Evolutionary conservation across 768 basidiomycete genomes (phyloP), one percentile per base, ranked within the genome.

Genomic region (Pleurotus pulmonarius): DNA sequence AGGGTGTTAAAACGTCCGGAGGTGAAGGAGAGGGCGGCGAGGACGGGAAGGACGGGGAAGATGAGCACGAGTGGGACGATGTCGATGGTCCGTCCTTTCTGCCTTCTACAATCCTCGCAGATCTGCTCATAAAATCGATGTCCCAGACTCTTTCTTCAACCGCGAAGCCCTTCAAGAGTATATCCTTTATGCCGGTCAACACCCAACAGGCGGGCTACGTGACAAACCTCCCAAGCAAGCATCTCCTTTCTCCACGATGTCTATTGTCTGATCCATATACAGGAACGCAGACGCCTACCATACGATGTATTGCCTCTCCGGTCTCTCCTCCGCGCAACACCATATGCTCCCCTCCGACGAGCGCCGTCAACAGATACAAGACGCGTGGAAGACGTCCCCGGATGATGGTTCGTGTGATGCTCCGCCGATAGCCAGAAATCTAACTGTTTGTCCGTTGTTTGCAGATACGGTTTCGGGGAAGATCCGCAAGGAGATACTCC

Each of bases 241-340:
- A 5, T 22, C 29, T 49, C 34, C 26, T 26, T 26, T 26, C 26
- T 5, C 26, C 26, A 5, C 6, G 26, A 26, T 26, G 8, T 26
- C 26, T 5, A 5, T 26, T 26, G 4, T 34, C 29, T 34, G 7
- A 34, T 34, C 4, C 4, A 11, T 2, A 12, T 37, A 2, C 61
- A 95, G 94, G 70, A 70, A 71, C n/a, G 75, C 94, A n/a, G 97
- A 99, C 67, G 81, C 92, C 39, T 99, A 99, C 67, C 97, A 99
- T 65, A 97, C 96, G 0, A 72, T 92, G 37, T 98, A 96, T 70
- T 95, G 92, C 65, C 81, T 98, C 2, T 82, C 94, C 4, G 97
- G 97, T 11, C 78, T 97, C 15, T 92, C 96, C 0, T 76, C 84
- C 0, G 91, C 96, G 0, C 97, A 98, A 65, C 94, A 98, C 60